These are phyloP conservation scores for Melampsora abietis-canadensis DNA, from an alignment of 1,284 basidiomycete genomes.

Conservation along the genomic window DNA sequence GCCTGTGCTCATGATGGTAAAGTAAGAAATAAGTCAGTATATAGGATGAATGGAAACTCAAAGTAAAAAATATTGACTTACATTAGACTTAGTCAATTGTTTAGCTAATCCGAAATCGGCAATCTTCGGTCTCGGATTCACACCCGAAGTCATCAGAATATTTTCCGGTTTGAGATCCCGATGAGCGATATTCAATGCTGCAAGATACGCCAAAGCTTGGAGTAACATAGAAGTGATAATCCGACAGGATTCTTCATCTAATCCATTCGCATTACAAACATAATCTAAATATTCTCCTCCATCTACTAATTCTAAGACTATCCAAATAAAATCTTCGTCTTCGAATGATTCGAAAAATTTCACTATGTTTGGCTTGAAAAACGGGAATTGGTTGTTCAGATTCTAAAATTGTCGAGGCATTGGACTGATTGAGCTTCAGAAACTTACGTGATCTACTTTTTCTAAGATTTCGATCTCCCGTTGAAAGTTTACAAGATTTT, in stretches of 20 bases:
- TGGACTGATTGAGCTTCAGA: neutral
- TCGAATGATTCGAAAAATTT: slow-evolving; percentile 1
- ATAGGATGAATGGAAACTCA: neutral
- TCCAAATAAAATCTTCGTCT: slow-evolving; percentile 7
- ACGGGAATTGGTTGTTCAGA: neutral
- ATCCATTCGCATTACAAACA: slow-evolving; percentile 5
- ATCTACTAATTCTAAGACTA: slow-evolving; percentile 7
- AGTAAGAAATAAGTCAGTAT: neutral
- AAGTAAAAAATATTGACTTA: neutral
- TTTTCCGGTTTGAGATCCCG: slow-evolving; percentile 5
- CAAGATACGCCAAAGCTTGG: neutral
- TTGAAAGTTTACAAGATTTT: slow-evolving; percentile 8
- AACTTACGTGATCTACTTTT: slow-evolving; percentile 4
- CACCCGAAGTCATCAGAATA: slow-evolving; percentile 1
- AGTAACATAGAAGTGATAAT: neutral
- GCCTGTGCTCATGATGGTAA: neutral
- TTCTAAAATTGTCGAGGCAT: too few relatives aligned
- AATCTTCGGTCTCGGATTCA: neutral
- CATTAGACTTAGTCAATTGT: neutral
- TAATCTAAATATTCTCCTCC: slow-evolving; percentile 7
- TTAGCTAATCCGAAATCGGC: slow-evolving; percentile 12
- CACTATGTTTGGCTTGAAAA: neutral
- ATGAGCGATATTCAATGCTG: slow-evolving; percentile 1
- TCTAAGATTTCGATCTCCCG: neutral
- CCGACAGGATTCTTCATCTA: slow-evolving; percentile 3